Base-by-base conservation (phyloP, 148 eudicot genomes). In the Vaccinium darrowii region DNA sequence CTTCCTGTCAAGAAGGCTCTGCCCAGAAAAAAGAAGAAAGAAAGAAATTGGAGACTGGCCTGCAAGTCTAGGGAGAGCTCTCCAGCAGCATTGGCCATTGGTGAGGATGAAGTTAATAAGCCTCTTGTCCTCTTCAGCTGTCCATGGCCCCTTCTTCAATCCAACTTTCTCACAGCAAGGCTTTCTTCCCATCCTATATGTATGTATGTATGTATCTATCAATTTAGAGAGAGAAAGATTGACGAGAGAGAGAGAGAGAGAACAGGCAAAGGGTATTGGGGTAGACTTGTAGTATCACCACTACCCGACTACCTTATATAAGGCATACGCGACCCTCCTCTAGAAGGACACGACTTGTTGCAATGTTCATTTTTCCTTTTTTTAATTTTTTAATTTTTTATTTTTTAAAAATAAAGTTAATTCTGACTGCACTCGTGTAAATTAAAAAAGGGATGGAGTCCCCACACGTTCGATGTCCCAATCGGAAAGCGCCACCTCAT, bases 21-120 rank as follows among this genome's bases (percentile, higher is more conserved):
- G n/a, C 3, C 65, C 27, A 62, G 69, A 62, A 7, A 62, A 62
- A 62, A 13, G 3, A 65, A 10, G 23, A 56, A 56, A 12, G 58
- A 13, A 23, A 65, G 71, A 65, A 19, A 58, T 3, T 10, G 51
- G 47, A 51, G 36, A 33, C 36, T 33, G 36, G 36, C 93, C 93
- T 87, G 93, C 90, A 82, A 91, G 91, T 87, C 89, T 91, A 84
- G 93, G 93, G 36, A 91, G 84, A 88, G 93, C 90, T 82, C 93
- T 88, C 93, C 93, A 91, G 83, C 93, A 89, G 82, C 93, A 91
- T 89, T 91, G 93, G 85, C 93, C 93, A 89, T 91, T 91, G 82
- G 88, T 84, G 56, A 91, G 87, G 58, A 91, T 91, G 89, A 91
- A 91, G 87, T 81, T 88, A 54, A 89, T 89, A 62, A 91, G 91